Conservation (phyloP, 805 yeast genomes). For the Phaffomyces antillensis region DNA sequence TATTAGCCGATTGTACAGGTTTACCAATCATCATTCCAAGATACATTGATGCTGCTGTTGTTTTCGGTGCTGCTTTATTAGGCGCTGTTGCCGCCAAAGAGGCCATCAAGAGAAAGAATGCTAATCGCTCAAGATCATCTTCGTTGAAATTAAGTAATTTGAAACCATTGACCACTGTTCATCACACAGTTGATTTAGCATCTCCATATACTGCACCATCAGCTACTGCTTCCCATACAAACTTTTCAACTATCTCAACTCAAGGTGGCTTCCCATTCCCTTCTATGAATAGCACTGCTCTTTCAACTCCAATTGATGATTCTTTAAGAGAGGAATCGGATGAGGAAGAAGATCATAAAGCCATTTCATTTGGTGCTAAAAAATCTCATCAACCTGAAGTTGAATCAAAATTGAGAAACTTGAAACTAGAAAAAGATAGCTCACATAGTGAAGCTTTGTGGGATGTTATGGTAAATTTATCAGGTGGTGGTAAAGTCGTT, state of each 20-base stretch:
- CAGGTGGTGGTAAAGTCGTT: slow-evolving; percentile 78
- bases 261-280: slow-evolving; percentile 42
- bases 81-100: slow-evolving; percentile 91
- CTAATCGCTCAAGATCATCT: slow-evolving; percentile 15
- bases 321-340: slow-evolving; percentile 35
- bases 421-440: slow-evolving; percentile 17
- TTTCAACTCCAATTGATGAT: neutral
- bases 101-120: slow-evolving; percentile 27
- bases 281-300: slow-evolving; percentile 23
- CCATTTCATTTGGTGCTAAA: slow-evolving; percentile 53
- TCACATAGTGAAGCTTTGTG: slow-evolving; percentile 58
- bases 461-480: slow-evolving; percentile 78
- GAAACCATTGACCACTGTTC: slow-evolving; percentile 16
- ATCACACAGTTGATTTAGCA: slow-evolving; percentile 25
- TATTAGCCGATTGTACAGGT: slow-evolving; percentile 89
- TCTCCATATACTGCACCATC: slow-evolving; percentile 78
- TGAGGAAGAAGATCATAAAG: slow-evolving; percentile 38
- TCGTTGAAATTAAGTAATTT: slow-evolving; percentile 21
- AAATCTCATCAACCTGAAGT: slow-evolving; percentile 45
- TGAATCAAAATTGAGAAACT: slow-evolving; percentile 34
- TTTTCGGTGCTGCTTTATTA: slow-evolving; percentile 88
- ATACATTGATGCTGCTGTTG: slow-evolving; percentile 95
- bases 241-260: slow-evolving; percentile 30
- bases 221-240: slow-evolving; percentile 64
- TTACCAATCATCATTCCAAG: slow-evolving; percentile 88